These are phyloP conservation scores for Fusarium sororula DNA, from an alignment of 2,329 filamentous ascomycete genomes.

Conservation along the genomic window DNA sequence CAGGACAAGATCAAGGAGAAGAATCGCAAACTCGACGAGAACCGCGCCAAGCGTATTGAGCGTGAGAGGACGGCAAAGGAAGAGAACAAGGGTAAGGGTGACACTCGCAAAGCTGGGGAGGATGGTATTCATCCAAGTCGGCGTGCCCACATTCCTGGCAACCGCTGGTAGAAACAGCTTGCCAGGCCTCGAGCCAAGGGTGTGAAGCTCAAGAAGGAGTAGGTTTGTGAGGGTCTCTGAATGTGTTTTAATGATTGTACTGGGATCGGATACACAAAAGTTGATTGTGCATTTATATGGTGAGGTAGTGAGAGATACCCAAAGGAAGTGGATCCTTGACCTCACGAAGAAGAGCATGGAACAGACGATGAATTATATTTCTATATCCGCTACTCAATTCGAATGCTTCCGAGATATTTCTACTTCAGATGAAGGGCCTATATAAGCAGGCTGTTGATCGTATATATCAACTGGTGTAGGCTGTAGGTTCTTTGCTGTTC, in stretches of 20 bases:
- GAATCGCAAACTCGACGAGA: slow-evolving; percentile 84
- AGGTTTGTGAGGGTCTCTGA: background rate
- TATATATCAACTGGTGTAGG: too few species aligned
- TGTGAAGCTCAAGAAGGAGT: background rate
- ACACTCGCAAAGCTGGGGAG: slow-evolving; percentile 38
- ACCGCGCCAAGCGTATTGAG: slow-evolving; percentile 60
- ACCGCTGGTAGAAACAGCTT: slow-evolving; percentile 10
- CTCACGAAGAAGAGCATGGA: slow-evolving; percentile 8
- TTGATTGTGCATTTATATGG: slow-evolving; percentile 25
- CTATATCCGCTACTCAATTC: background rate
- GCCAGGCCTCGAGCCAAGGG: background rate
- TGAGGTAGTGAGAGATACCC: slow-evolving; percentile 42
- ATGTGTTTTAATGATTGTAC: slow-evolving; percentile 17
- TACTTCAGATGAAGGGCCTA: background rate
- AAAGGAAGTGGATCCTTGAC: slow-evolving; percentile 41
- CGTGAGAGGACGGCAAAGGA: slow-evolving; percentile 54
- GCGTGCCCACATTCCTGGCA: slow-evolving; percentile 46
- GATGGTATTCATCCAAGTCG: slow-evolving; percentile 63
- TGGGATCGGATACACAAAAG: slow-evolving; percentile 34
- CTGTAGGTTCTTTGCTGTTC: background rate
- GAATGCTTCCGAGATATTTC: background rate
- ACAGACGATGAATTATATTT: background rate
- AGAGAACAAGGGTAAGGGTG: slow-evolving; percentile 38
- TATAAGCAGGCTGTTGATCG: background rate
- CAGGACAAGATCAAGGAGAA: slow-evolving; percentile 83